phyloP scores from a whole-genome alignment of 192 early-diverging fungal genomes.

The Allomyces javanicus region DNA sequence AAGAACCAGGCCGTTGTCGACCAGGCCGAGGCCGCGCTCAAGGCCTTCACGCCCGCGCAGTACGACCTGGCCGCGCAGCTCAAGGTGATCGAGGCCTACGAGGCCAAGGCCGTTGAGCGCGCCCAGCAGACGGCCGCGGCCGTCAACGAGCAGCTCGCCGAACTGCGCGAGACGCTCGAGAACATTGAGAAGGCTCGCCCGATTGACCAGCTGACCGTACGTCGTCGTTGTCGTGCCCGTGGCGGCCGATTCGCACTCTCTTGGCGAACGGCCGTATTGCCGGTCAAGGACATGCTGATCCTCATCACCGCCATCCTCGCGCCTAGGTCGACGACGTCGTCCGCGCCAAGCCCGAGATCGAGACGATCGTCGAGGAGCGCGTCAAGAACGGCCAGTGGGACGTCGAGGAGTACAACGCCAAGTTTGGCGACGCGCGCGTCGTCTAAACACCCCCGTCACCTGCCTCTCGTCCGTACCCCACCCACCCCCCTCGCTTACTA shows the following conservation, averaged over 20 bases:
- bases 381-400: constrained; percentile 77
- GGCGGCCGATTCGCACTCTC: background rate
- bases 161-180: constrained; percentile 68
- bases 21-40: constrained; percentile 70
- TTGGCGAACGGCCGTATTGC: too few species aligned
- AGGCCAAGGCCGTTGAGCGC: constrained; percentile 54
- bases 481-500: too few species aligned
- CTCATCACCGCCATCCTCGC: background rate
- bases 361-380: constrained; percentile 72
- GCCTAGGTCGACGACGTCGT: constrained; percentile 76
- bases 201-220: constrained; percentile 76
- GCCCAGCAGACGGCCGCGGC: constrained; percentile 70
- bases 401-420: constrained; percentile 90
- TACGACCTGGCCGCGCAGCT: constrained; percentile 75
- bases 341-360: constrained; percentile 80
- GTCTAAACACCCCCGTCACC: constrained; percentile 22
- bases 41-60: constrained; percentile 53
- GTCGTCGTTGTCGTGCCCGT: constrained; percentile 10
- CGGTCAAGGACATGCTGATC: too few species aligned
- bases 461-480: too few species aligned
- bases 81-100: constrained; percentile 51
- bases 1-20: constrained; percentile 82
- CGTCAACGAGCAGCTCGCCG: constrained; percentile 64
- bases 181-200: constrained; percentile 91
- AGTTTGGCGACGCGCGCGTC: constrained; percentile 56